Evolutionary conservation across 352 stramenopile genomes (phyloP).

Genomic region (Phytophthora uliginosa): DNA sequence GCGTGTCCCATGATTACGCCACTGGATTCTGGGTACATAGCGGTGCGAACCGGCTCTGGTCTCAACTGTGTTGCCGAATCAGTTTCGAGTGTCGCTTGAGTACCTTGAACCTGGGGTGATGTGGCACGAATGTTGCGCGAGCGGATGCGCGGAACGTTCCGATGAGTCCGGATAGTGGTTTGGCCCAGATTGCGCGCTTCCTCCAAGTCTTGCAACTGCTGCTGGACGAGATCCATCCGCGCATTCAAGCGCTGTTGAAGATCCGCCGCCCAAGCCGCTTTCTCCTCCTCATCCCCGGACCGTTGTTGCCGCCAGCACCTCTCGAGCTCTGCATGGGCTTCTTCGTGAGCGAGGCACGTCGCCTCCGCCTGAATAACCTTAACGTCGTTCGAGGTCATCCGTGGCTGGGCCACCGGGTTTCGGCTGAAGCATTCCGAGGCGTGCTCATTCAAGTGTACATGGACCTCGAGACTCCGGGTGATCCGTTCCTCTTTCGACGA

Average conservation of each 20-base stretch:
- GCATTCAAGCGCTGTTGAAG: not conserved
- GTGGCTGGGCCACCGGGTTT: not conserved
- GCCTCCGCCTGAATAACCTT: not conserved
- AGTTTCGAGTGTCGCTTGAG: not conserved
- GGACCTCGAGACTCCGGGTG: not conserved
- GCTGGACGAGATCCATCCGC: not conserved
- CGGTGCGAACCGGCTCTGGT: not conserved
- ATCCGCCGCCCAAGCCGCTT: not conserved
- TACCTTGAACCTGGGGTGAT: not conserved
- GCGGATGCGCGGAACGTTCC: not conserved
- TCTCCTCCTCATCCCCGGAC: not conserved
- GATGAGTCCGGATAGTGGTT: not conserved
- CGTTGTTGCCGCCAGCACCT: not conserved
- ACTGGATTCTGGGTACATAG: not conserved
- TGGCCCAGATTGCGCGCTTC: not conserved
- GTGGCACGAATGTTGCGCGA: not conserved
- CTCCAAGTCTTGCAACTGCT: not conserved
- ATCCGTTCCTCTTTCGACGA: not conserved
- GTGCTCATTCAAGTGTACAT: not conserved
- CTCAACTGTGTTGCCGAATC: not conserved
- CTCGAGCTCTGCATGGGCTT: not conserved
- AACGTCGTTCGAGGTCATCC: not conserved
- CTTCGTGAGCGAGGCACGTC: not conserved
- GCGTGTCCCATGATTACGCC: too few species aligned
- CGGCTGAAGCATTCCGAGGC: not conserved